Evolutionary conservation across 2,329 filamentous ascomycete species (phyloP).

Genomic region (Diplodia intermedia): DNA sequence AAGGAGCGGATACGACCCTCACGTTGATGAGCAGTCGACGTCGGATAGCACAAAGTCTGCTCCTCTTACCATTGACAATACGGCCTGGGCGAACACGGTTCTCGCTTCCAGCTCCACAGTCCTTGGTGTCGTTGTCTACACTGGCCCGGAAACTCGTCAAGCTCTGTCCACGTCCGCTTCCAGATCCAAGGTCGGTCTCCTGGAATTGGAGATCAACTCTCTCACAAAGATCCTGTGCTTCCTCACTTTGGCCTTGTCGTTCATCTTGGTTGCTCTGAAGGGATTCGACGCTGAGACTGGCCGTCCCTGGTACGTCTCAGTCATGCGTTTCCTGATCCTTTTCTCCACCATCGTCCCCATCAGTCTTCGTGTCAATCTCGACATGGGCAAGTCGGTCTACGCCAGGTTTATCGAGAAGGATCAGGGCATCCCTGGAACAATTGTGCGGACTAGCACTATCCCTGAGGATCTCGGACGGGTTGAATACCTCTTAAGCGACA

Average conservation of each 20-base stretch:
- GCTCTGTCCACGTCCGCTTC: constrained; percentile 91
- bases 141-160: constrained; percentile 90
- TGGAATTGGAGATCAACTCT: constrained; percentile 97
- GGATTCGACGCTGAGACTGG: constrained; percentile 73
- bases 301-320: constrained; percentile 89
- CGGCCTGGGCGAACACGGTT: constrained; percentile 97
- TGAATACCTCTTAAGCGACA: constrained; percentile 95
- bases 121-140: constrained; percentile 90
- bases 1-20: constrained; percentile 57
- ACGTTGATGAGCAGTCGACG: constrained; percentile 35
- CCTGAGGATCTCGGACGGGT: constrained; percentile 95
- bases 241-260: constrained; percentile 83
- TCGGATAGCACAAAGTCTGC: constrained; percentile 61
- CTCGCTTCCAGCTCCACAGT: constrained; percentile 91
- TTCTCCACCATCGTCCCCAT: constrained; percentile 99
- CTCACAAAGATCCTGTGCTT: constrained; percentile 94
- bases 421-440: constrained; percentile 84
- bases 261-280: constrained; percentile 86
- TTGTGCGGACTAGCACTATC: constrained; percentile 96
- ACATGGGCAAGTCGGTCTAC: constrained; percentile 96
- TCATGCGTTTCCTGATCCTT: constrained; percentile 95
- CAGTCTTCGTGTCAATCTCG: constrained; percentile 92
- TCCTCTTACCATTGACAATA: constrained; percentile 91
- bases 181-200: constrained; percentile 88
- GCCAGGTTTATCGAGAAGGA: constrained; percentile 95